phyloP scores from a whole-genome alignment of 345 rosid genomes.

The Murraya koenigii region DNA sequence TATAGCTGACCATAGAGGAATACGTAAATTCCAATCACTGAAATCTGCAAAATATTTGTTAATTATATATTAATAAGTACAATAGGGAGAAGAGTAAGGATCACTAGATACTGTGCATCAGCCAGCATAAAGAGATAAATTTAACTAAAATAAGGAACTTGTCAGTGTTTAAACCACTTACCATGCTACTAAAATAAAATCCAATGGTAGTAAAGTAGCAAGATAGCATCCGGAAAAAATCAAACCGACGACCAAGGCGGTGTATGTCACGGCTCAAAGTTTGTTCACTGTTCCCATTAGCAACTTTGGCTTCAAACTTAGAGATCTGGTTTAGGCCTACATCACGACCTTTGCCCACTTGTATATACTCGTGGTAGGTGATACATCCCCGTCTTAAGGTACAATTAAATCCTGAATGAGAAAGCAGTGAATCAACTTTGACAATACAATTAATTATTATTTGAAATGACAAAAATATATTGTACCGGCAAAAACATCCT shows the following conservation, averaged over 20 bases:
- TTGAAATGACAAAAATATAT: neutral
- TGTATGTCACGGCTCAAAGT: conserved; percentile 87
- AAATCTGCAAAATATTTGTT: conserved; percentile 45
- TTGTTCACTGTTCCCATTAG: conserved; percentile 97
- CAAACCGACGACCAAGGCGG: conserved; percentile 82
- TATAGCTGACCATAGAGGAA: conserved; percentile 94
- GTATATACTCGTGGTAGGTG: conserved; percentile 85
- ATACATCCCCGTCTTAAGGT: conserved; percentile 76
- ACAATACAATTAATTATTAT: neutral
- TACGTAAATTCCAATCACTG: conserved; percentile 77
- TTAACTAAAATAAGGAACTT: neutral
- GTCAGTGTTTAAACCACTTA: conserved; percentile 27
- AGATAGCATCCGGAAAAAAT: conserved; percentile 94
- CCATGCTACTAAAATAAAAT: conserved; percentile 91
- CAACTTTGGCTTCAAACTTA: conserved; percentile 95
- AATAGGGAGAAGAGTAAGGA: conserved; percentile 4
- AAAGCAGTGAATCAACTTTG: conserved; percentile 15
- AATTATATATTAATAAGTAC: conserved; percentile 4
- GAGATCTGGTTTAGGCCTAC: conserved; percentile 97
- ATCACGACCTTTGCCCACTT: conserved; percentile 99
- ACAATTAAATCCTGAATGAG: conserved; percentile 69
- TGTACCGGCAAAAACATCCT: conserved; percentile 91
- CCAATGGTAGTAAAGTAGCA: conserved; percentile 97
- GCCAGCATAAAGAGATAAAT: neutral
- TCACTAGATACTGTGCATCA: neutral